Conservation (phyloP, 2,329 filamentous ascomycete genomes). For the Decorospora gaudefroyi region DNA sequence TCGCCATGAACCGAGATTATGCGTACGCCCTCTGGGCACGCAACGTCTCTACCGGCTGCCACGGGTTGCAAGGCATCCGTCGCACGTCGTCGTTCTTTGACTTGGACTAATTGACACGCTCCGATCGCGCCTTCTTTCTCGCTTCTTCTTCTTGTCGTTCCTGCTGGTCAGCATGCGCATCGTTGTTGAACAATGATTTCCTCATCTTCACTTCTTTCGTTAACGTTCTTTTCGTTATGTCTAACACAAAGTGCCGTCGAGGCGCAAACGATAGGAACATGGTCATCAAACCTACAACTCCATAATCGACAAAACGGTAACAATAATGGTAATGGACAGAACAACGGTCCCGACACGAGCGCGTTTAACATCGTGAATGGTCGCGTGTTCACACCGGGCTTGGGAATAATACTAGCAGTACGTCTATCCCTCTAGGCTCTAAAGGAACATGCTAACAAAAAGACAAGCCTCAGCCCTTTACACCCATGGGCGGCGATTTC, state of each 20-base stretch:
- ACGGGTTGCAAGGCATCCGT: slow-evolving; percentile 2
- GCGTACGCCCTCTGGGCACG: slow-evolving; percentile 4
- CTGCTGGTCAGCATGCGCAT: slow-evolving; percentile 32
- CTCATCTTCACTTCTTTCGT: slow-evolving; percentile 16
- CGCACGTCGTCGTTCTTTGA: slow-evolving; percentile 5
- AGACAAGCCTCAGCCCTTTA: slow-evolving; percentile 44
- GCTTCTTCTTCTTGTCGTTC: slow-evolving; percentile 13
- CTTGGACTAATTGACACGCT: slow-evolving; percentile 1
- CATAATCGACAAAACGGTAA: slow-evolving; percentile 26
- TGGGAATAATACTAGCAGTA: slow-evolving; percentile 66
- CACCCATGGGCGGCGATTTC: slow-evolving; percentile 48
- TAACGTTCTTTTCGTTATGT: slow-evolving; percentile 24
- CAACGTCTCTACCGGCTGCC: slow-evolving; percentile 2
- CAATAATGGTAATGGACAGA: slow-evolving; percentile 27
- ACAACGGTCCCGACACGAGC: slow-evolving; percentile 29
- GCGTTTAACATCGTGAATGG: slow-evolving; percentile 64
- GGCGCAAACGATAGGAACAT: slow-evolving; percentile 40
- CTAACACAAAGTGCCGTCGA: slow-evolving; percentile 23
- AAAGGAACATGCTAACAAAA: slow-evolving; percentile 11
- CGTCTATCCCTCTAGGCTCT: slow-evolving; percentile 5
- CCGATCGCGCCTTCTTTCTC: slow-evolving; percentile 1
- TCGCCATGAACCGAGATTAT: slow-evolving; percentile 10
- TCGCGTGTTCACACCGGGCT: slow-evolving; percentile 70
- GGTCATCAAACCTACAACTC: slow-evolving; percentile 13
- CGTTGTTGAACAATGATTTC: slow-evolving; percentile 39